A percentile compares a stretch with the other conserved stretches of the same genome.
Evolutionary conservation across 1,284 basidiomycete genomes (phyloP).

Genomic region (Blastosporella zonata): DNA sequence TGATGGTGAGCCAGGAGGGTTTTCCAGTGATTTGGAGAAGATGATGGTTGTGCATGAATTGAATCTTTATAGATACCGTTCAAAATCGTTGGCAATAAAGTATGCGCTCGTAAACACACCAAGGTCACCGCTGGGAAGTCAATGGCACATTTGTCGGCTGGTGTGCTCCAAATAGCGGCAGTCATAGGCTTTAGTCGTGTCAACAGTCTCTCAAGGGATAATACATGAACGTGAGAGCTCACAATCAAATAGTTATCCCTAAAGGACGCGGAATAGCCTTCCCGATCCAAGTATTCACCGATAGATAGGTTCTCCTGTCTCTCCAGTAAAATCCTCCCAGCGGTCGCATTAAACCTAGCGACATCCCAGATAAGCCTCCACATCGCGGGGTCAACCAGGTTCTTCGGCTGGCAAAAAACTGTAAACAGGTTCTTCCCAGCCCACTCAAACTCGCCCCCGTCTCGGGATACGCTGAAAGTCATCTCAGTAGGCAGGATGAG

Average conservation of each 20-base stretch:
- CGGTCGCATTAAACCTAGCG: constrained; percentile 73
- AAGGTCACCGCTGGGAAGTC: constrained; percentile 75
- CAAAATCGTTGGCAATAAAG: constrained; percentile 8
- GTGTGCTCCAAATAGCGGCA: constrained; percentile 80
- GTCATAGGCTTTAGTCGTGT: constrained; percentile 63
- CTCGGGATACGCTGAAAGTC: constrained; percentile 77
- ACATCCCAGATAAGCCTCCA: constrained; percentile 81
- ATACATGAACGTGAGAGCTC: constrained; percentile 23
- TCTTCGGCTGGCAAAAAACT: constrained; percentile 64
- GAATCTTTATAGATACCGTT: constrained; percentile 35
- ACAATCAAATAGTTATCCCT: constrained; percentile 80
- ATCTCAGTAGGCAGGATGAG: constrained; percentile 64
- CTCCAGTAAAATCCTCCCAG: constrained; percentile 40
- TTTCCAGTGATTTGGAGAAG: constrained; percentile 74
- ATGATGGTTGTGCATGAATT: constrained; percentile 82
- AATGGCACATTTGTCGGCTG: constrained; percentile 66
- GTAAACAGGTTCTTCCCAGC: constrained; percentile 60
- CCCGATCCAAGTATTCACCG: constrained; percentile 63
- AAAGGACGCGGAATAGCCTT: constrained; percentile 71
- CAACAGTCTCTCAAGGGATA: not conserved
- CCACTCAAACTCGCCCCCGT: constrained; percentile 72
- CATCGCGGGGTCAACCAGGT: constrained; percentile 64
- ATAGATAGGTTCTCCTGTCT: constrained; percentile 50
- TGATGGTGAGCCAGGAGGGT: constrained; percentile 75
- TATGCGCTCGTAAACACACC: constrained; percentile 29